phyloP scores from a whole-genome alignment of 345 rosid genomes.

The Linum usitatissimum region DNA sequence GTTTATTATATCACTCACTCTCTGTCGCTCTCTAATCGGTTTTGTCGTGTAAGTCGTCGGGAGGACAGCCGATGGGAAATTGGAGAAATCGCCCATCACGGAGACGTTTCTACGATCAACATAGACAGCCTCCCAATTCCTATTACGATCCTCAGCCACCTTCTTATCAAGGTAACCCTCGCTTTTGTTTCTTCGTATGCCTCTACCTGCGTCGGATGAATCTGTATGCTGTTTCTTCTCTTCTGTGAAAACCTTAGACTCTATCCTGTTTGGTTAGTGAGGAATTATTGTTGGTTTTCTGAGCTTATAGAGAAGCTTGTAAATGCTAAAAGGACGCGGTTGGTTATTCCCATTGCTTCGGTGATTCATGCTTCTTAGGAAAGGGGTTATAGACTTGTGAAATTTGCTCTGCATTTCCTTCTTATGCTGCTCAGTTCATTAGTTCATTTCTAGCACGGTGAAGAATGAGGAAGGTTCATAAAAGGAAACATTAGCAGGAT shows the following conservation, averaged over 20 bases:
- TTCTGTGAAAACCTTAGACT: neutral
- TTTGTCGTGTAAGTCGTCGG: neutral
- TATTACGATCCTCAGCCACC: slow-evolving; percentile 5
- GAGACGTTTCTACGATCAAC: slow-evolving; percentile 5
- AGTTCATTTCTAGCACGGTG: neutral
- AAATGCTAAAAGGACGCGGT: neutral
- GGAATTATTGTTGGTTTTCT: neutral
- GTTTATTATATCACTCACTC: too few relatives aligned
- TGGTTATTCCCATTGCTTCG: neutral
- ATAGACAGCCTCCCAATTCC: slow-evolving; percentile 5
- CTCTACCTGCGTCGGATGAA: neutral
- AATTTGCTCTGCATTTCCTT: neutral
- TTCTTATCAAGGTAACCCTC: neutral
- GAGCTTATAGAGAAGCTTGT: neutral
- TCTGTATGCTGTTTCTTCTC: neutral
- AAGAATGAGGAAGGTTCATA: neutral
- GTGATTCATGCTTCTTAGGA: neutral
- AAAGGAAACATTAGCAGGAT: neutral
- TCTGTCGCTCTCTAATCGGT: neutral
- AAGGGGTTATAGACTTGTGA: neutral
- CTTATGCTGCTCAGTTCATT: neutral
- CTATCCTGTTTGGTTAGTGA: neutral
- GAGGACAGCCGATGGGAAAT: slow-evolving; percentile 14
- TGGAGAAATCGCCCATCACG: slow-evolving; percentile 19
- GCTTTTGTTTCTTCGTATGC: neutral